Evolutionary conservation across 202 grass and related monocot species (phyloP).

Genomic region (Cymbopogon flexuosus): DNA sequence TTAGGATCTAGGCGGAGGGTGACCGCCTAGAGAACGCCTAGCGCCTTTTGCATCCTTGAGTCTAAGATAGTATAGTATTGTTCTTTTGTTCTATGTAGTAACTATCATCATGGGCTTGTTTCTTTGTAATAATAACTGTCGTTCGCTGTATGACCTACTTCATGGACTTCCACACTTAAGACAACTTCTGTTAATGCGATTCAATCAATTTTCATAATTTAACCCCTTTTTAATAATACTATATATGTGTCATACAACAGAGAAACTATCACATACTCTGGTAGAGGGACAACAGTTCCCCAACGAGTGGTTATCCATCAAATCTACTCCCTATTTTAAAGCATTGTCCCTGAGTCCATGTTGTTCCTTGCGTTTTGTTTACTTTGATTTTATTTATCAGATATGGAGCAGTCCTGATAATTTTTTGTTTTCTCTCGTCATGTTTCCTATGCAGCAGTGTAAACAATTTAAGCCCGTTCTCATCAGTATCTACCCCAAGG

Average conservation of each 20-base stretch:
- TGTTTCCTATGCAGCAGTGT: conserved; percentile 40
- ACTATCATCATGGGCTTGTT: neutral
- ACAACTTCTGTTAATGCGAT: neutral
- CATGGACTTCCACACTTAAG: neutral
- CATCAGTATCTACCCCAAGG: conserved; percentile 35
- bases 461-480: conserved; percentile 50
- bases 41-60: too few relatives aligned
- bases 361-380: conserved; percentile 21
- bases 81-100: neutral
- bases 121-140: neutral
- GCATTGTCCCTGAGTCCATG: neutral
- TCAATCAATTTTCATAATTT: neutral
- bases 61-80: neutral
- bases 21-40: too few relatives aligned
- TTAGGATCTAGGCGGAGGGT: too few relatives aligned
- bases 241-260: neutral
- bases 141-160: neutral
- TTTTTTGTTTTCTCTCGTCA: neutral
- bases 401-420: neutral
- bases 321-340: neutral
- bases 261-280: neutral
- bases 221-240: neutral
- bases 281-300: conserved; percentile 7
- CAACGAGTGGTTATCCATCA: neutral
- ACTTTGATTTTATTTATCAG: neutral